phyloP scores from a whole-genome alignment of 495 filamentous ascomycete genomes.

The Neurospora sp. region DNA sequence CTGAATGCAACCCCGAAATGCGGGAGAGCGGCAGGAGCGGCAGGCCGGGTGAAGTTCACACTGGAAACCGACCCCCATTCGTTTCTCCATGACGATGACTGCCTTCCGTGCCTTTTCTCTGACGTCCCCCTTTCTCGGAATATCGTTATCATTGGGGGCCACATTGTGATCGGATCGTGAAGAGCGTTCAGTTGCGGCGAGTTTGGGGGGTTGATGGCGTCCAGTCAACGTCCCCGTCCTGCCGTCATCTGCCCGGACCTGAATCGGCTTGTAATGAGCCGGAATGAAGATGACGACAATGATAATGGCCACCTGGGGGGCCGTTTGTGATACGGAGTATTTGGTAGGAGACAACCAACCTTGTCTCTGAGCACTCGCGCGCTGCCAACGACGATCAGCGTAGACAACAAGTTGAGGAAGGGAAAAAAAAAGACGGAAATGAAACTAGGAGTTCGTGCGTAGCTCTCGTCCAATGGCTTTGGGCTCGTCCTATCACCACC shows the following conservation, averaged over 20 bases:
- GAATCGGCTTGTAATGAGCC: not conserved
- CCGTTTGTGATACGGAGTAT: not conserved
- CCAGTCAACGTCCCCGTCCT: not conserved
- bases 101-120: not conserved
- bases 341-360: not conserved
- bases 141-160: not conserved
- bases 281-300: not conserved
- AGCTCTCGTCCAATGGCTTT: not conserved
- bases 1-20: not conserved
- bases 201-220: not conserved
- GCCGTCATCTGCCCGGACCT: not conserved
- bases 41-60: not conserved
- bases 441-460: not conserved
- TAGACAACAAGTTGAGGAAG: not conserved
- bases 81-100: not conserved
- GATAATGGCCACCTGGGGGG: not conserved
- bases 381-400: not conserved
- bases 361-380: not conserved
- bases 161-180: not conserved
- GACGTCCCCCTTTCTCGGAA: not conserved
- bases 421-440: not conserved
- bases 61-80: not conserved
- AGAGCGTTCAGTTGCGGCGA: not conserved
- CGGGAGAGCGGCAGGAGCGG: not conserved
- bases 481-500: not conserved